Evolutionary conservation across 108 stramenopile species (phyloP), one percentile per base, ranked within the genome.

Genomic region (Nitzschia palea): DNA sequence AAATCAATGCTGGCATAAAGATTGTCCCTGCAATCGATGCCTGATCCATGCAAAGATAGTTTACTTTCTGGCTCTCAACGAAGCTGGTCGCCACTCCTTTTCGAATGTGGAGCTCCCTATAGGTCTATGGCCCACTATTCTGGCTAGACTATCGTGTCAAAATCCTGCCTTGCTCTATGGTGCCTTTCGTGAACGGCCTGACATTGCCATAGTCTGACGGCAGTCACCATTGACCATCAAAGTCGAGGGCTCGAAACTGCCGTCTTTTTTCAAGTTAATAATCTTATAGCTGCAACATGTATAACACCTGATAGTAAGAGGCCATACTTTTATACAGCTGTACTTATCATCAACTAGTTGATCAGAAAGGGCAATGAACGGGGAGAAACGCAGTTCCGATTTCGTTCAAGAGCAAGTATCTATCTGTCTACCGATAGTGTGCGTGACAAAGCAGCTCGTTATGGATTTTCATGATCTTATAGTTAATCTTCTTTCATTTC

Each of bases 401-500:
- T 20, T 48, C 4, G 47, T 18, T 48, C 22, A 48, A 18, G n/a
- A 48, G n/a, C 18, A n/a, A n/a, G n/a, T n/a, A n/a, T n/a, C n/a
- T n/a, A n/a, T n/a, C n/a, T n/a, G n/a, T n/a, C 14, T 40, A 14
- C 10, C 14, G 37, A 10, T 40, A 40, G 37, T 10, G 37, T 40
- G 14, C 14, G 37, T 10, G 8, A 40, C 37, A 10, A 40, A 40
- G 8, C 37, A 10, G 37, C 37, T 10, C 37, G 37, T n/a, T n/a
- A n/a, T n/a, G n/a, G n/a, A n/a, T n/a, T n/a, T n/a, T n/a, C n/a
- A n/a, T n/a, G n/a, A n/a, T n/a, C n/a, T n/a, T n/a, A n/a, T 42
- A 40, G 10, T 55, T 31, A 55, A 32, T 55, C 54, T 51, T 77
- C 76, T 34, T 70, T 63, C 76, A 77, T 77, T 58, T 67, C 68